Base-by-base conservation (phyloP, 169 alveolate species). In the Plasmodium adleri region DNA sequence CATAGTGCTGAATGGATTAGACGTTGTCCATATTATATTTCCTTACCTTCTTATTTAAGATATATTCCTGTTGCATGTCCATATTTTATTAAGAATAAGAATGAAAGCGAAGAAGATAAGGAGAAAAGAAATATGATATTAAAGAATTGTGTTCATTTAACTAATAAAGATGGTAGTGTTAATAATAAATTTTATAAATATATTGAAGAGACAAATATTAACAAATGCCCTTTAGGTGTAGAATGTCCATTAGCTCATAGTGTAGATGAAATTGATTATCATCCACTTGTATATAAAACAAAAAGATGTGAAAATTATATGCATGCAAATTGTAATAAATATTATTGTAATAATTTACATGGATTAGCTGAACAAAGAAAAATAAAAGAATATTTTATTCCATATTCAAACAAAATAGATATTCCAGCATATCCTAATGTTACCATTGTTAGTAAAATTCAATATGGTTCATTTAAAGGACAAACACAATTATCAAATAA, bases 211-310 rank as follows among this genome's bases (percentile, higher is more conserved):
- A 67, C 68, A 32, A 80, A 67, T 64, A 67, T 15, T 39, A 66
- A 70, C 52, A 80, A 80, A 59, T 95, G 97, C 56, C 95, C 96
- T 12, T 75, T 96, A 39, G 97, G 97, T 32, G 95, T 94, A 64
- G 94, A 95, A 94, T 95, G 97, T 54, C 94, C 97, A 10, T 94
- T 92, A 49, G 96, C 97, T 2, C 97, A 95, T 73, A 93, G 96
- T 8, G 83, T 78, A 54, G 97, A 95, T 63, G 97, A 95, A 74
- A 93, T 95, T 15, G 76, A 94, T 80, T 95, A 95, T 60, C 97
- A 95, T 68, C 97, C 97, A 6, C 92, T 95, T 50, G 92, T 93
- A 7, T 95, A 95, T 68, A 95, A 95, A 66, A 94, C 96, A 0
- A 94, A 94, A 71, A 54, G 92, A 45, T 95, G 97, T 76, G 85